These are phyloP conservation scores for Tylopilus plumbeoviolaceoides DNA, from an alignment of 768 basidiomycete species.

Conservation along the genomic window DNA sequence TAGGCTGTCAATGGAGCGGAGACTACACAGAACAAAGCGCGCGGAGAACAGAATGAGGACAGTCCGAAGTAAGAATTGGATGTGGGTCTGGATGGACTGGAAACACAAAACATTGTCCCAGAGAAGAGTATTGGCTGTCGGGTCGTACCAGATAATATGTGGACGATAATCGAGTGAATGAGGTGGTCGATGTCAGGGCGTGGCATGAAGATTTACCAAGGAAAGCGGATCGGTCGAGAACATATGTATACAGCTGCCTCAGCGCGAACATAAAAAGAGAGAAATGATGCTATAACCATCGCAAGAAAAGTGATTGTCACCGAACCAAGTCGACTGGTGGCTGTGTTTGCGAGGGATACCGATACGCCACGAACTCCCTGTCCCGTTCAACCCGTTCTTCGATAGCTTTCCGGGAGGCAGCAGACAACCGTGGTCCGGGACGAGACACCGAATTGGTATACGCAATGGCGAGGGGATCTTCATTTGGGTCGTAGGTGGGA, in stretches of 20 bases:
- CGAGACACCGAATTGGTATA: constrained; percentile 50
- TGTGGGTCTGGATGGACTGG: constrained; percentile 6
- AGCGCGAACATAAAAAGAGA: constrained; percentile 2
- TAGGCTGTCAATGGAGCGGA: constrained; percentile 3
- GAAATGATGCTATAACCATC: constrained; percentile 4
- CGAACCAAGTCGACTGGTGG: constrained; percentile 55
- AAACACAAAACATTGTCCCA: constrained; percentile 23
- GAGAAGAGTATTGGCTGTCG: constrained; percentile 21
- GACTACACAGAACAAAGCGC: constrained; percentile 13
- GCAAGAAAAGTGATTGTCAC: constrained; percentile 20
- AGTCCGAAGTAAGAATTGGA: constrained; percentile 26
- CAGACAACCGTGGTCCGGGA: constrained; percentile 53
- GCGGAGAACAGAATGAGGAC: constrained; percentile 11
- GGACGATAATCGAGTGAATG: constrained; percentile 16
- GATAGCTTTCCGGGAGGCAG: constrained; percentile 64
- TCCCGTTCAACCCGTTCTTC: constrained; percentile 85
- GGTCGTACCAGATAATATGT: constrained; percentile 15
- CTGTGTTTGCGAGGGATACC: constrained; percentile 79
- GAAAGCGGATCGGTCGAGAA: constrained; percentile 5
- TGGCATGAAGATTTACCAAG: constrained; percentile 20
- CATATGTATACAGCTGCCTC: constrained; percentile 7
- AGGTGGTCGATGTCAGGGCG: constrained; percentile 15
- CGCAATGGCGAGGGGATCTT: constrained; percentile 42
- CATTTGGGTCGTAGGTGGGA: constrained; percentile 44
- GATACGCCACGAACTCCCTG: constrained; percentile 79